These are phyloP conservation scores for Pseudonitzschia delicatissima DNA, from an alignment of 108 stramenopile genomes.

Conservation along the genomic window DNA sequence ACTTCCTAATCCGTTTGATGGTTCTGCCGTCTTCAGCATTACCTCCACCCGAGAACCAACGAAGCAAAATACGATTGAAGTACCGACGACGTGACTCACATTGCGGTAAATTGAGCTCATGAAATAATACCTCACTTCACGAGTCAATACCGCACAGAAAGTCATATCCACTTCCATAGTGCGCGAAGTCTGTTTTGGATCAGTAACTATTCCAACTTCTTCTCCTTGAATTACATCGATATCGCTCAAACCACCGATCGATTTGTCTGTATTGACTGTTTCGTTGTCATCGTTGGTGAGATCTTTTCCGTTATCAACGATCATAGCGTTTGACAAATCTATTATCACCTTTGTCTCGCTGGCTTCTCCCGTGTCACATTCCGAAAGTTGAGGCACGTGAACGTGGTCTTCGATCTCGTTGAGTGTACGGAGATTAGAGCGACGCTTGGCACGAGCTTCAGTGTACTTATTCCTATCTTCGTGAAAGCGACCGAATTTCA, in stretches of 20 bases:
- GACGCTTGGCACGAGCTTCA: too few species aligned
- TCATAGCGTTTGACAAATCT: slow-evolving; percentile 9
- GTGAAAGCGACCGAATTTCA: background rate
- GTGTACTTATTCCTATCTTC: too few species aligned
- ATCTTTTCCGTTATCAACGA: background rate
- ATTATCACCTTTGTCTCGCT: background rate
- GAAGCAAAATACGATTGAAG: slow-evolving; percentile 50
- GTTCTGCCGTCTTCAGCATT: slow-evolving; percentile 1
- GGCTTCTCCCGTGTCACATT: background rate
- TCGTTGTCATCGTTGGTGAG: slow-evolving; percentile 5
- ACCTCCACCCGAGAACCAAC: slow-evolving; percentile 49
- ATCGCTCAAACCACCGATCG: slow-evolving; percentile 35
- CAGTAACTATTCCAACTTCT: background rate
- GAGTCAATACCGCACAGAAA: background rate
- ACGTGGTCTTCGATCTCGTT: background rate
- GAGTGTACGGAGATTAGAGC: background rate
- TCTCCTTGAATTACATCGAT: slow-evolving; percentile 12
- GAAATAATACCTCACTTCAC: slow-evolving; percentile 23
- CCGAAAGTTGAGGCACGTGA: background rate
- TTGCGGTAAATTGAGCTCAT: slow-evolving; percentile 24
- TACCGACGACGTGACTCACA: slow-evolving; percentile 52
- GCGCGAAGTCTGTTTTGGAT: background rate
- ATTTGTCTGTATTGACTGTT: slow-evolving; percentile 29
- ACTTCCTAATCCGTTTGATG: background rate
- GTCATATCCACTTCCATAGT: background rate